These are phyloP conservation scores for Colletotrichum tropicicola DNA, from an alignment of 2,329 filamentous ascomycete species.

Conservation along the genomic window DNA sequence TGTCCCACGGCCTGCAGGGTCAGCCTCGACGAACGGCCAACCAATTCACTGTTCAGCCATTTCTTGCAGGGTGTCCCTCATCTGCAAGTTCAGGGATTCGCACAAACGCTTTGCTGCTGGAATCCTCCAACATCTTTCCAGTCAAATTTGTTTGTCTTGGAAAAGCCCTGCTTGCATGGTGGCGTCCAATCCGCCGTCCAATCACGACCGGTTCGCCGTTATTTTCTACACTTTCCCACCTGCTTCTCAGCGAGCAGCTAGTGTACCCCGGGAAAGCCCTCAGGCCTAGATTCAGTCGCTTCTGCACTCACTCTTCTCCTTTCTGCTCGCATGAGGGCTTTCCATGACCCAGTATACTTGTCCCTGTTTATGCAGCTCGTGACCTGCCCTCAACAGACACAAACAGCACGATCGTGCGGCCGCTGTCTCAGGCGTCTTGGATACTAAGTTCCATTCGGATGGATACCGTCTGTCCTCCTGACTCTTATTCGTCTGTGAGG, in stretches of 20 bases:
- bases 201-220: not conserved
- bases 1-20: not conserved
- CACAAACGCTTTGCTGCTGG: not conserved
- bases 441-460: not conserved
- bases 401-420: not conserved
- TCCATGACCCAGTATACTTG: not conserved
- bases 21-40: constrained; percentile 8
- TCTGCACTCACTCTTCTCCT: not conserved
- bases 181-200: not conserved
- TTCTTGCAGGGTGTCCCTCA: not conserved
- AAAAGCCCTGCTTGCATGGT: constrained; percentile 24
- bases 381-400: not conserved
- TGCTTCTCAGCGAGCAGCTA: not conserved
- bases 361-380: not conserved
- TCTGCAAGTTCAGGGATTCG: constrained; percentile 9
- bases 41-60: not conserved
- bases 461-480: not conserved
- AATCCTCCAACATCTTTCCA: not conserved
- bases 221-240: not conserved
- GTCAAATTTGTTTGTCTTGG: not conserved
- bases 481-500: constrained; percentile 6
- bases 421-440: constrained; percentile 1
- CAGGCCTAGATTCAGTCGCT: not conserved
- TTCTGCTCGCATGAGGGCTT: not conserved
- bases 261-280: not conserved